Percentiles rank a stretch among this genome's conserved stretches.
Evolutionary conservation across 805 yeast genomes (phyloP).

Genomic region (Maudiozyma bulderi): DNA sequence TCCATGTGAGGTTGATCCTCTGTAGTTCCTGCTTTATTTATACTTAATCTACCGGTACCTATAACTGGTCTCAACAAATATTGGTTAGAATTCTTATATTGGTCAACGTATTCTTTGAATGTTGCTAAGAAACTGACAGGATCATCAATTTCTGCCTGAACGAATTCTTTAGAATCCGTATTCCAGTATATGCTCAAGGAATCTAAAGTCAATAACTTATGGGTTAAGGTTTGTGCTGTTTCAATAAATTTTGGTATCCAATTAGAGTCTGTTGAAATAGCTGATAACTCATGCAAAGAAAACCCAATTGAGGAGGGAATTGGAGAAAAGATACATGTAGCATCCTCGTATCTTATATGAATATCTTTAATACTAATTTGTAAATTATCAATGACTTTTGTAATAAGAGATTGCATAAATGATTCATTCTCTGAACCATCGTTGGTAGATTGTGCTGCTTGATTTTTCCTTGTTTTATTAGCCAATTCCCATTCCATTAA

Average conservation of each 20-base stretch:
- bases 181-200: conserved; percentile 78
- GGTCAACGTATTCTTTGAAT: not conserved
- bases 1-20: conserved; percentile 58
- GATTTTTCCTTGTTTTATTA: conserved; percentile 35
- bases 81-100: conserved; percentile 28
- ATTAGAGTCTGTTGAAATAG: conserved; percentile 73
- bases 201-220: conserved; percentile 67
- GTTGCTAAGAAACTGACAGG: not conserved
- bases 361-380: conserved; percentile 87
- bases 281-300: conserved; percentile 77
- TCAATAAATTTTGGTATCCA: conserved; percentile 86
- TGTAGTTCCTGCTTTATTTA: conserved; percentile 72
- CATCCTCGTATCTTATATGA: conserved; percentile 87
- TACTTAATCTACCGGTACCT: conserved; percentile 73
- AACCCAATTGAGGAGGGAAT: conserved; percentile 75
- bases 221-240: conserved; percentile 53
- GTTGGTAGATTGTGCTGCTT: conserved; percentile 27
- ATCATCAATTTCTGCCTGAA: not conserved
- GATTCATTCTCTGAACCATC: conserved; percentile 51
- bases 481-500: conserved; percentile 53
- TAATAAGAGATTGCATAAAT: conserved; percentile 76
- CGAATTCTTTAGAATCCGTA: conserved; percentile 43
- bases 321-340: conserved; percentile 53
- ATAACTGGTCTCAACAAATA: conserved; percentile 77
- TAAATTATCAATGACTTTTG: conserved; percentile 86